These are phyloP conservation scores for Chionographis japonica DNA, from an alignment of 106 monocot genomes.

Conservation along the genomic window DNA sequence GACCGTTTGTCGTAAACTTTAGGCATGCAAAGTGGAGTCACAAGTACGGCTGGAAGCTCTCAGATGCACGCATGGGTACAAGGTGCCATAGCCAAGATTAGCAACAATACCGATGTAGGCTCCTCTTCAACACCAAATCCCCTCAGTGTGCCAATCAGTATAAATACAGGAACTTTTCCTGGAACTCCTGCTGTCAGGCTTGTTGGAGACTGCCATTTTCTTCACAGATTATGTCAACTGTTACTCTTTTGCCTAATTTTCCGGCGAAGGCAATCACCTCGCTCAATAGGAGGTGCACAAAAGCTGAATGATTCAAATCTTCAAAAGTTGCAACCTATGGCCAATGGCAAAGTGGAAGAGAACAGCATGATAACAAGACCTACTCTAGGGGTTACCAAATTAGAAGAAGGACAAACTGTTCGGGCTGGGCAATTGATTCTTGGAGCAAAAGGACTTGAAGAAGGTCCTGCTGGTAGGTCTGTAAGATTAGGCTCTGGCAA, in stretches of 20 bases:
- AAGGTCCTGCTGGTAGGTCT: constrained; percentile 51
- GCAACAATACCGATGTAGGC: constrained; percentile 69
- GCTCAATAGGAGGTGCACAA: constrained; percentile 33
- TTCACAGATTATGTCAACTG: constrained; percentile 90
- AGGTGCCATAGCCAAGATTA: constrained; percentile 97
- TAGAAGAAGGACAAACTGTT: constrained; percentile 61
- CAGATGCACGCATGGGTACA: constrained; percentile 99
- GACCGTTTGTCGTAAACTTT: constrained; percentile 5
- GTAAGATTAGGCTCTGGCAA: constrained; percentile 78
- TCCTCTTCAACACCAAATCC: constrained; percentile 63
- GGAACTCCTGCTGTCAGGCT: constrained; percentile 99
- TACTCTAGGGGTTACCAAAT: constrained; percentile 37
- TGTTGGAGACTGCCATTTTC: constrained; percentile 98
- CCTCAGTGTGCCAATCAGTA: constrained; percentile 79
- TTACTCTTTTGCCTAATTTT: constrained; percentile 91
- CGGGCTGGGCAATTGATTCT: constrained; percentile 52
- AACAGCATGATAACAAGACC: constrained; percentile 23
- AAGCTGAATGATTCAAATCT: constrained; percentile 52
- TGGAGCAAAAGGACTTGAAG: constrained; percentile 73
- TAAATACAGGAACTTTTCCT: constrained; percentile 98
- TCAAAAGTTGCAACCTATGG: constrained; percentile 41
- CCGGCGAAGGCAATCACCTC: constrained; percentile 68
- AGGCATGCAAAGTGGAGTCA: constrained; percentile 63
- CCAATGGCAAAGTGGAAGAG: constrained; percentile 63
- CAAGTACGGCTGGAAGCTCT: constrained; percentile 64